Conservation (phyloP, 23 red algal species). For the Gracilaria domingensis region DNA sequence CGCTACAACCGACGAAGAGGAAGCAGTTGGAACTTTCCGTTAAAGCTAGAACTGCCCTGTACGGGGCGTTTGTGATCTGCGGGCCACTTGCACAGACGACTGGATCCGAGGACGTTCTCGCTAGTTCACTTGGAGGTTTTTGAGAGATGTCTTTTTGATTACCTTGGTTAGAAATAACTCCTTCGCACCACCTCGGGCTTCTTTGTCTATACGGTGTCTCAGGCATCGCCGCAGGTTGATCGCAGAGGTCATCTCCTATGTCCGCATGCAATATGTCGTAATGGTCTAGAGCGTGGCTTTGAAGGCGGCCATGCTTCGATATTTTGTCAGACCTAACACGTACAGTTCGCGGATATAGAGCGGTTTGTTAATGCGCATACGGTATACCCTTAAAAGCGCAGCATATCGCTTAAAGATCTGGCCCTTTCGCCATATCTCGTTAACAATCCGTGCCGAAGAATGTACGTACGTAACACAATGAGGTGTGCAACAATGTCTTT, state of each 20-base stretch:
- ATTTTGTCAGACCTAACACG: neutral
- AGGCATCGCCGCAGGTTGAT: too few relatives aligned
- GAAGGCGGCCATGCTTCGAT: conserved; percentile 12
- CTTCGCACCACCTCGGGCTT: too few relatives aligned
- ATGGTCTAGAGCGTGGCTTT: neutral
- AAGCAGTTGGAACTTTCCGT: conserved; percentile 48
- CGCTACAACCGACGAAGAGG: conserved; percentile 71
- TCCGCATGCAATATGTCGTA: neutral
- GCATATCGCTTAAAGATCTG: neutral
- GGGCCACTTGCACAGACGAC: conserved; percentile 36
- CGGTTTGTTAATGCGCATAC: neutral
- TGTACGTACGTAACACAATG: neutral
- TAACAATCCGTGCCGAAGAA: neutral
- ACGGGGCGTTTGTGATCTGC: conserved; percentile 61
- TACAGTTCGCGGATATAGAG: neutral
- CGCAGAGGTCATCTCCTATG: neutral
- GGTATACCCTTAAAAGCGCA: too few relatives aligned
- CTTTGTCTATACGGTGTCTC: too few relatives aligned
- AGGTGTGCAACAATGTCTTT: neutral
- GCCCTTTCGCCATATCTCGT: too few relatives aligned
- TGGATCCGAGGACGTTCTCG: conserved; percentile 47
- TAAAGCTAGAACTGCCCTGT: conserved; percentile 50
- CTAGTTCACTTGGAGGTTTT: conserved; percentile 41
- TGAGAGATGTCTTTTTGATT: neutral
- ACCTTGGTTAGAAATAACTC: too few relatives aligned